phyloP scores from a whole-genome alignment of 768 basidiomycete species.

The Boletus coccyginus region DNA sequence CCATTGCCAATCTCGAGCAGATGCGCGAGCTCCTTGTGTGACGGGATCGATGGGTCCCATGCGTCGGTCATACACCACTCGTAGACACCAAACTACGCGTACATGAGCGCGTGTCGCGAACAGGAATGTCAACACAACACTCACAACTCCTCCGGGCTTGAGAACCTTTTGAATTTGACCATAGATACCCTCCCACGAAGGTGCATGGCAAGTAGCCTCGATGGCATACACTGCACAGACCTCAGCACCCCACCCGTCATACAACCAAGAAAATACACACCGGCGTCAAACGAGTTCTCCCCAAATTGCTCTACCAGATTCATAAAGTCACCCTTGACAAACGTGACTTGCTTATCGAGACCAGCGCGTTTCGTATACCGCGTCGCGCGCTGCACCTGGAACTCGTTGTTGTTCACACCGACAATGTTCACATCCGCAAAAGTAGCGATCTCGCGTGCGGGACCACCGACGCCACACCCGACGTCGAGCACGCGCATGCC shows the following conservation, averaged over 20 bases:
- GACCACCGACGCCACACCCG: conserved; percentile 97
- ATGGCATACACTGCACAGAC: conserved; percentile 81
- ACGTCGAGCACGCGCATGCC: conserved; percentile 98
- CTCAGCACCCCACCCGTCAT: not conserved
- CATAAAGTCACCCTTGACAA: conserved; percentile 96
- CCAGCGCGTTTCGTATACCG: conserved; percentile 78
- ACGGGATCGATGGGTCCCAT: conserved; percentile 83
- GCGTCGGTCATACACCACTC: conserved; percentile 99
- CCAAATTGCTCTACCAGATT: conserved; percentile 89
- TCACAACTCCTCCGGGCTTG: conserved; percentile 92
- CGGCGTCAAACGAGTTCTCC: conserved; percentile 90
- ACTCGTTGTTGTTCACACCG: conserved; percentile 95
- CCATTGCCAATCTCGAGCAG: conserved; percentile 93
- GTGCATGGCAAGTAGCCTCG: conserved; percentile 96
- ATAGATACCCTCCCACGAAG: conserved; percentile 94
- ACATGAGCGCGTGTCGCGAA: not conserved
- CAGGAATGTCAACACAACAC: conserved; percentile 34
- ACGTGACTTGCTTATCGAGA: conserved; percentile 73
- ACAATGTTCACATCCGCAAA: conserved; percentile 84
- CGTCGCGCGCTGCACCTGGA: conserved; percentile 85
- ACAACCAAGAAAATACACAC: conserved; percentile 39
- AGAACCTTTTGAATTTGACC: conserved; percentile 89
- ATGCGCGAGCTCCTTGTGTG: conserved; percentile 90
- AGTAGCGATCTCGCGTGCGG: conserved; percentile 90
- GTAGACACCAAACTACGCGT: conserved; percentile 86